Evolutionary conservation across 2,329 filamentous ascomycete genomes (phyloP), one percentile per base, ranked within the genome.

Genomic region (Didymella pomorum): DNA sequence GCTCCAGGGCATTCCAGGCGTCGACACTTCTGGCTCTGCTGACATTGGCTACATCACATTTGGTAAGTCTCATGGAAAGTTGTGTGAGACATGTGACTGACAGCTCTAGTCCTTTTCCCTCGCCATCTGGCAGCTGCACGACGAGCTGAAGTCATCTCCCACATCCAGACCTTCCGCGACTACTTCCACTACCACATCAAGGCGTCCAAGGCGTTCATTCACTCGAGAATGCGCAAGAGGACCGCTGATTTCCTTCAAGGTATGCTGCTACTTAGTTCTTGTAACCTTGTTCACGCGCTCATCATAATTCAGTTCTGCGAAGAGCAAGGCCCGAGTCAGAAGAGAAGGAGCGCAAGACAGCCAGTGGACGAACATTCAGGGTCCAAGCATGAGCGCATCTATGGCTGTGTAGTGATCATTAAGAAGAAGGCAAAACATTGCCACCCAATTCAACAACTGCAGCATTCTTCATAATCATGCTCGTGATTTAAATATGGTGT

Each of bases 151-250:
- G 93, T 96, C 76, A 99, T 99, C 69, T 97, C 93, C 49, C 96
- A 99, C 78, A 98, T 99, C 71, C 96, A 99, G 81, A 99, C 95
- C 14, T 99, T 99, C 91, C 91, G 95, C 67, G 95, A 99, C 76
- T 99, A 99, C 80, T 99, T 99, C 84, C 95, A 99, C 79, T 99
- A 99, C 79, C 95, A 99, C 80, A 99, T 99, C 81, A 99, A 99
- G 82, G 96, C 95, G 28, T 97, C 93, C 63, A 99, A 99, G 84
- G 95, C 96, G 52, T 99, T 97, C 75, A 99, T 99, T 66, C 95
- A 99, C 84, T 96, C 93, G 31, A 88, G 96, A 73, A 99, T 99
- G 95, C 89, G 95, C 76, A 92, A 94, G 83, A 88, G 95, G 78
- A 99, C 96, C 10, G 95, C 95, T 48, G 96, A 99, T 78, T 99